Conservation (phyloP, 2,329 filamentous ascomycete species). For the Huntiella savannae region DNA sequence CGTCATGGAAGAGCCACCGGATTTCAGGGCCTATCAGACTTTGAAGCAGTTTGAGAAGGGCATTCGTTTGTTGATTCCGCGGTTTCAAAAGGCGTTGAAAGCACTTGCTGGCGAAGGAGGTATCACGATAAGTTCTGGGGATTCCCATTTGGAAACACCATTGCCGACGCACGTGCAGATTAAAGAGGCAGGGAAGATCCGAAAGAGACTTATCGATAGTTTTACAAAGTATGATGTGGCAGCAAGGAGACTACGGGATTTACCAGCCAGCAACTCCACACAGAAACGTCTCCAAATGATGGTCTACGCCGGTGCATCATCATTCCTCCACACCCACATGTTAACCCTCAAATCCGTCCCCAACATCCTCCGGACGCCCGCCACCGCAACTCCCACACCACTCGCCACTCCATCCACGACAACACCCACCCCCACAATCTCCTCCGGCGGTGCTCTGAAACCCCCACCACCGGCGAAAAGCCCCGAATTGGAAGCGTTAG, state of each 20-base stretch:
- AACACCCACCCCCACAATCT: slow-evolving; percentile 1
- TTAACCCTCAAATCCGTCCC: slow-evolving; percentile 63
- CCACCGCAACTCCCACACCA: not conserved
- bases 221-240: slow-evolving; percentile 76
- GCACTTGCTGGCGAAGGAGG: slow-evolving; percentile 30
- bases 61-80: slow-evolving; percentile 61
- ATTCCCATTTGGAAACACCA: slow-evolving; percentile 11
- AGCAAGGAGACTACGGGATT: slow-evolving; percentile 60
- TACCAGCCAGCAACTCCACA: slow-evolving; percentile 51
- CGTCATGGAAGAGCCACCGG: slow-evolving; percentile 45
- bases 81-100: slow-evolving; percentile 60
- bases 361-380: slow-evolving; percentile 31
- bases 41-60: slow-evolving; percentile 74
- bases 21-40: slow-evolving; percentile 67
- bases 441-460: slow-evolving; percentile 25
- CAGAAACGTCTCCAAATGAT: slow-evolving; percentile 62
- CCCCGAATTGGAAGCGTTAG: slow-evolving; percentile 34
- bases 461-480: slow-evolving; percentile 15
- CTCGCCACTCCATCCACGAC: slow-evolving; percentile 9
- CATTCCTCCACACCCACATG: slow-evolving; percentile 80
- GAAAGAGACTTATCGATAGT: slow-evolving; percentile 74
- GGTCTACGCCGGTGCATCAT: slow-evolving; percentile 63
- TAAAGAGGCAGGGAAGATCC: slow-evolving; percentile 68
- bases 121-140: slow-evolving; percentile 16
- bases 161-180: slow-evolving; percentile 43